Evolutionary conservation across 208 protist species (phyloP), one percentile per base, ranked within the genome.

Genomic region (Leishmania gerbilli): DNA sequence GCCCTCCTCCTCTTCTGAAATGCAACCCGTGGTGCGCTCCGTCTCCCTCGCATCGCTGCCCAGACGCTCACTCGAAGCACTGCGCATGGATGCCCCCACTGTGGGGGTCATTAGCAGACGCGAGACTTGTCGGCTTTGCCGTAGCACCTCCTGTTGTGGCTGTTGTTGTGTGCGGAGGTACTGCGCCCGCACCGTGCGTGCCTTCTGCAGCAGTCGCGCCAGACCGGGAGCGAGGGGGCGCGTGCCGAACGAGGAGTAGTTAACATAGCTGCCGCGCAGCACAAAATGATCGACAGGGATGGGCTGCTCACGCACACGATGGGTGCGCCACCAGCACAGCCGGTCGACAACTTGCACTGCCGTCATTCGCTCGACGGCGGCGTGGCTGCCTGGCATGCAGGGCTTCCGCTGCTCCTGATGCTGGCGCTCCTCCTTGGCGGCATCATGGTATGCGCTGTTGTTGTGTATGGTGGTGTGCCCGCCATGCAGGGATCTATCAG

Each of bases 281-380:
- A 91, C 79, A 45, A 87, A 84, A 79, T 91, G 88, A 47, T 89
- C 79, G 45, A 84, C 49, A 1, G 89, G 88, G 15, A 92, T 45
- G 40, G 89, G 89, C 19, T 84, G 84, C 77, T 93, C 84, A 37
- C 74, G 79, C 76, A 91, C 72, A 31, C 90, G 87, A 19, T 79
- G 80, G 3, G 64, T 76, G 37, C 93, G 90, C 91, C 93, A 96
- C 89, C 89, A 93, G 15, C 91, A 90, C 72, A 95, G 80, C 9
- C 93, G 91, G 69, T 96, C 93, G n/a, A 92, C 84, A 19, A 95
- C 83, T 77, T 91, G 88, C 53, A 85, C 84, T 6, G 86, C 86
- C 3, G 58, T 55, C 31, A 79, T 55, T 47, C 72, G 58, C 64
- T 67, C 78, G 0, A 71, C 65, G 74, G 47, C 56, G 7, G 51